Percentiles rank a stretch among this genome's conserved stretches.
Evolutionary conservation across 129 eudicot genomes (phyloP).

Genomic region (Artemisia annua): DNA sequence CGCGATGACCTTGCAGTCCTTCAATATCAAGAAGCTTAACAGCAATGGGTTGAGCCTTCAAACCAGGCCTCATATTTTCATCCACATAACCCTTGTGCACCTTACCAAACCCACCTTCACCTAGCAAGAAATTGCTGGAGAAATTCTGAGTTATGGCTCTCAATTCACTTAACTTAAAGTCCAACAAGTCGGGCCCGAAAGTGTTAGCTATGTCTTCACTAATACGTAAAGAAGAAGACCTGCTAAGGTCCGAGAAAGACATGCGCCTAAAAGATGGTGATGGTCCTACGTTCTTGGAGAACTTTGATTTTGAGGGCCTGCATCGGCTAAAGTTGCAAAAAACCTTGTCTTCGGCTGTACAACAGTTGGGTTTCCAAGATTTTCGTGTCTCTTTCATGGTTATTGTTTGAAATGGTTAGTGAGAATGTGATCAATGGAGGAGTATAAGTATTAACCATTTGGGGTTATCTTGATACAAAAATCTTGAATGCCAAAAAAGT

Average conservation of each 20-base stretch:
- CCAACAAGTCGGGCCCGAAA: slow-evolving; percentile 82
- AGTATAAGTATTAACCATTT: slow-evolving; percentile 28
- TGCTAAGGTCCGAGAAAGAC: slow-evolving; percentile 72
- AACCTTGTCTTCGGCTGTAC: slow-evolving; percentile 63
- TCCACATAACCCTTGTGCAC: slow-evolving; percentile 91
- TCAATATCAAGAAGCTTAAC: slow-evolving; percentile 96
- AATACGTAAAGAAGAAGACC: slow-evolving; percentile 72
- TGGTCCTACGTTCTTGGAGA: slow-evolving; percentile 69
- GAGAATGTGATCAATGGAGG: slow-evolving; percentile 16
- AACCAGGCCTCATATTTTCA: slow-evolving; percentile 64
- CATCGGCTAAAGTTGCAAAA: slow-evolving; percentile 69
- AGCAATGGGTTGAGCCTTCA: slow-evolving; percentile 93
- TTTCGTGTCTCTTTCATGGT: slow-evolving; percentile 54
- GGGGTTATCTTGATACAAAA: slow-evolving; percentile 26
- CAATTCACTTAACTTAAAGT: slow-evolving; percentile 72
- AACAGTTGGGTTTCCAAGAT: slow-evolving; percentile 78
- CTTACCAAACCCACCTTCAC: slow-evolving; percentile 95
- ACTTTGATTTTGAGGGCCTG: slow-evolving; percentile 55
- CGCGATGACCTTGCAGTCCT: slow-evolving; percentile 95
- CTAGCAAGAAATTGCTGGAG: slow-evolving; percentile 68
- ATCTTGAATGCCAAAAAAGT: slow-evolving; percentile 22
- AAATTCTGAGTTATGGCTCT: slow-evolving; percentile 77
- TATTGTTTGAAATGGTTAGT: slow-evolving; percentile 28
- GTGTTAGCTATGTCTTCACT: slow-evolving; percentile 75
- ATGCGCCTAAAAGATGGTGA: slow-evolving; percentile 72